A percentile compares a stretch with the other conserved stretches of the same genome.
Conservation (phyloP, 306 rosid species). For the Astragalus membranaceus region DNA sequence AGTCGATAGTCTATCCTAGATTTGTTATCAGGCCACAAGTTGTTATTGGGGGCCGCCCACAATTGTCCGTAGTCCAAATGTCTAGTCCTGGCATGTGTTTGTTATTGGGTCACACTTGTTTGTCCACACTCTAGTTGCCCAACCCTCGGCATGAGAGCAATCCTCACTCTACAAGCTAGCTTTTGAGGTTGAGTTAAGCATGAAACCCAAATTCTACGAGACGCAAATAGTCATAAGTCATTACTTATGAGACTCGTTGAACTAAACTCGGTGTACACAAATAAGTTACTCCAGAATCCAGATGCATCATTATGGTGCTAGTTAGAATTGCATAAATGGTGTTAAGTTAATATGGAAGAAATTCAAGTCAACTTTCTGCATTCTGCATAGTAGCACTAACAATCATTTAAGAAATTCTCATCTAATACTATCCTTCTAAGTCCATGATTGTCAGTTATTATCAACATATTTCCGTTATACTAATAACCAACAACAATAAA, state of each 20-base stretch:
- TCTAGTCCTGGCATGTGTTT: no score
- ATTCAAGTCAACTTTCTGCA: slow-evolving; percentile 1
- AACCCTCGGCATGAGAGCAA: no score
- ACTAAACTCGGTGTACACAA: neutral
- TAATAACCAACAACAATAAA: neutral
- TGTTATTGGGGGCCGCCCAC: no score
- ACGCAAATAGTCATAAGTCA: neutral
- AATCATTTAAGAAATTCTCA: slow-evolving; percentile 2
- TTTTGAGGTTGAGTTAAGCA: no score
- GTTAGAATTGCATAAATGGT: neutral
- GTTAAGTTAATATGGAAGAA: slow-evolving; percentile 12
- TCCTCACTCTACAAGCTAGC: no score
- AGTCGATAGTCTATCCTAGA: no score
- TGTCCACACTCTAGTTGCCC: no score
- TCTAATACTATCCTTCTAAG: neutral
- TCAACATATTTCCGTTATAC: neutral
- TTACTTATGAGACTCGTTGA: neutral
- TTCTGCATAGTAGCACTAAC: neutral
- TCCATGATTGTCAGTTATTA: neutral
- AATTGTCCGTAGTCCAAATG: no score
- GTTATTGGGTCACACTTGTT: no score
- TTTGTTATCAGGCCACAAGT: no score
- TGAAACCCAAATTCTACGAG: no score
- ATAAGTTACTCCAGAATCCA: neutral
- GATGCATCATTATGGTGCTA: neutral